Conservation (phyloP, 2,329 filamentous ascomycete genomes). For the Blastomyces emzantsi region DNA sequence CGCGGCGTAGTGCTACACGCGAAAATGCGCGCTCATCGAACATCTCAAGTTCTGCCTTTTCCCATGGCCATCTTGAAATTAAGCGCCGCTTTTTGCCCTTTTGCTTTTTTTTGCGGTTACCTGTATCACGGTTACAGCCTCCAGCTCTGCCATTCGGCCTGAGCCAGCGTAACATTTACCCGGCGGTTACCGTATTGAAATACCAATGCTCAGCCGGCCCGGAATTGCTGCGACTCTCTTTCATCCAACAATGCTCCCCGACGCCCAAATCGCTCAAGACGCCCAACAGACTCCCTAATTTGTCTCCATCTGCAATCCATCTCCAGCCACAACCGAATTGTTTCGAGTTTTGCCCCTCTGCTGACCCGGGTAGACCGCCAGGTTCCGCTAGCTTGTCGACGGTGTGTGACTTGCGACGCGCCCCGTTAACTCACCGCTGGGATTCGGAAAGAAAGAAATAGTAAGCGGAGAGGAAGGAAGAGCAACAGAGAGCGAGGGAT, state of each 20-base stretch:
- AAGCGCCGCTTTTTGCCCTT: conserved; percentile 7
- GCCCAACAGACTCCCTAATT: neutral
- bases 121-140: neutral
- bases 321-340: neutral
- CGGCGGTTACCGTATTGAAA: conserved; percentile 3
- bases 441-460: neutral
- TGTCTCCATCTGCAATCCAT: neutral
- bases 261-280: neutral
- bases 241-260: neutral
- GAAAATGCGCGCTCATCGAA: neutral
- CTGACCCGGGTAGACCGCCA: neutral
- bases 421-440: neutral
- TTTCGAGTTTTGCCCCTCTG: neutral
- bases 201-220: neutral
- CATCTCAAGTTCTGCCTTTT: neutral
- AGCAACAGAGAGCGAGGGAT: neutral
- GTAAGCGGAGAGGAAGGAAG: too few species aligned
- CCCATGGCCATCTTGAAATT: neutral
- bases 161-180: neutral
- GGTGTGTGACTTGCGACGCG: neutral
- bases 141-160: neutral
- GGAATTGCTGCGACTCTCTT: neutral
- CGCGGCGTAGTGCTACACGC: neutral
- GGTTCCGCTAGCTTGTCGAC: neutral
- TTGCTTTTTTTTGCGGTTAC: conserved; percentile 10